Evolutionary conservation across 2,329 filamentous ascomycete species (phyloP).

Genomic region (Stachybotrys echinatus): DNA sequence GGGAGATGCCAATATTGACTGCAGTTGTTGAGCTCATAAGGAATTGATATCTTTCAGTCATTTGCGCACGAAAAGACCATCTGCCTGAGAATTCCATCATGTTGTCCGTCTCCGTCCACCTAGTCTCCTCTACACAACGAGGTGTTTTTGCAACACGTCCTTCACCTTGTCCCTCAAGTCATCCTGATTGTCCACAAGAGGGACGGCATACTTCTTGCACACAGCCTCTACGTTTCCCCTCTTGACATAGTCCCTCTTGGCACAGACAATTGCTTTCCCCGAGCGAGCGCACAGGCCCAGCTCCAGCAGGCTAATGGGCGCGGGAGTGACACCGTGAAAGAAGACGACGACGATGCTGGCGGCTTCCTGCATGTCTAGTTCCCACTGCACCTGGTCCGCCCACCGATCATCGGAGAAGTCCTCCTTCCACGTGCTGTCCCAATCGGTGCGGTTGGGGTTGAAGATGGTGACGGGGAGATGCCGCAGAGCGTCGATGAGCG

Average conservation of each 20-base stretch:
- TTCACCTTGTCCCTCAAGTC: conserved; percentile 32
- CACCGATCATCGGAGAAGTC: conserved; percentile 41
- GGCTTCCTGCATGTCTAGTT: conserved; percentile 49
- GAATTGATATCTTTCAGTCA: no score
- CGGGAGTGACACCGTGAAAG: conserved; percentile 45
- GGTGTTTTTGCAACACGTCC: conserved; percentile 17
- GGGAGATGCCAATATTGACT: no score
- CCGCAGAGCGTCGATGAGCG: conserved; percentile 33
- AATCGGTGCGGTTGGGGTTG: conserved; percentile 52
- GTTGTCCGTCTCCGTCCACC: background rate
- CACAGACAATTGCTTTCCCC: conserved; percentile 47
- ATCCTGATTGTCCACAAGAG: conserved; percentile 34
- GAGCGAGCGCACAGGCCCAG: conserved; percentile 45
- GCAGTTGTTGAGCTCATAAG: no score
- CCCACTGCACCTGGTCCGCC: conserved; percentile 54
- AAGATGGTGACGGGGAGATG: conserved; percentile 46
- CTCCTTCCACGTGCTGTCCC: conserved; percentile 49
- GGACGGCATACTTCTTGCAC: conserved; percentile 41
- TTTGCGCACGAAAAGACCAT: no score
- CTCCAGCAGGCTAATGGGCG: conserved; percentile 56
- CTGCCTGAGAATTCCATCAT: no score
- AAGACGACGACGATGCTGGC: conserved; percentile 52
- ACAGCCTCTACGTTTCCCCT: conserved; percentile 57
- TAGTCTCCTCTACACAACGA: background rate
- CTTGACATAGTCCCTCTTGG: conserved; percentile 46